Evolutionary conservation across 2,329 filamentous ascomycete species (phyloP).

Genomic region (Clarireedia monteithiana): DNA sequence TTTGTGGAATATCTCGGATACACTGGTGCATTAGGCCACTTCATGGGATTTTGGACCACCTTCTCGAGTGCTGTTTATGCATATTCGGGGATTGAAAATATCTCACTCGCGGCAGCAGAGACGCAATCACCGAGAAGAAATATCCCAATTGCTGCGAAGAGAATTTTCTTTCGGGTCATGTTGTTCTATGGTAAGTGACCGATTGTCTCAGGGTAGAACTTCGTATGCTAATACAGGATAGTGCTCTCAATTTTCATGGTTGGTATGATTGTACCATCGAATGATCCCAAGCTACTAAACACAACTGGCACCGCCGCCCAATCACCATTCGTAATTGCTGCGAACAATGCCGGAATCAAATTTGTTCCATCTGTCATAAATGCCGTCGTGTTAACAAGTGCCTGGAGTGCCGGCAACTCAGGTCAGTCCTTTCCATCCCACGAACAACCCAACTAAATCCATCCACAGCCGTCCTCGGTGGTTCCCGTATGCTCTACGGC

Average conservation of each 20-base stretch:
- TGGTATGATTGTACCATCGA: conserved; percentile 49
- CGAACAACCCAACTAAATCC: background rate
- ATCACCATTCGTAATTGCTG: conserved; percentile 64
- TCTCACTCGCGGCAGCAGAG: conserved; percentile 49
- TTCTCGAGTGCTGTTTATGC: conserved; percentile 40
- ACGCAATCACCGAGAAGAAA: conserved; percentile 43
- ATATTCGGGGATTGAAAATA: conserved; percentile 42
- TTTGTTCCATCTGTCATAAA: conserved; percentile 68
- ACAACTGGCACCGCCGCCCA: conserved; percentile 40
- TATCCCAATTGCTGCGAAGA: conserved; percentile 42
- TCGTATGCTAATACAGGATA: conserved; percentile 17
- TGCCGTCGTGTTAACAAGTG: conserved; percentile 65
- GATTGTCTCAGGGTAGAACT: rapidly evolving
- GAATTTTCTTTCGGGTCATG: conserved; percentile 47
- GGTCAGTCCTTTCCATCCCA: background rate
- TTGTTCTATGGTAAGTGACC: conserved; percentile 41
- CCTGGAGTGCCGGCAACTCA: conserved; percentile 62
- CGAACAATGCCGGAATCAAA: conserved; percentile 56
- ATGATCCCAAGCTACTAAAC: conserved; percentile 40
- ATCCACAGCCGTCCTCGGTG: conserved; percentile 43
- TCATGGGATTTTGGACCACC: conserved; percentile 41
- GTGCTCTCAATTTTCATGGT: conserved; percentile 35
- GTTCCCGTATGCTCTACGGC: conserved; percentile 52
- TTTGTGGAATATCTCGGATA: conserved; percentile 56
- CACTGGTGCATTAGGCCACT: conserved; percentile 49